Conservation (phyloP, 2,329 filamentous ascomycete species). For the Nakataea oryzae region DNA sequence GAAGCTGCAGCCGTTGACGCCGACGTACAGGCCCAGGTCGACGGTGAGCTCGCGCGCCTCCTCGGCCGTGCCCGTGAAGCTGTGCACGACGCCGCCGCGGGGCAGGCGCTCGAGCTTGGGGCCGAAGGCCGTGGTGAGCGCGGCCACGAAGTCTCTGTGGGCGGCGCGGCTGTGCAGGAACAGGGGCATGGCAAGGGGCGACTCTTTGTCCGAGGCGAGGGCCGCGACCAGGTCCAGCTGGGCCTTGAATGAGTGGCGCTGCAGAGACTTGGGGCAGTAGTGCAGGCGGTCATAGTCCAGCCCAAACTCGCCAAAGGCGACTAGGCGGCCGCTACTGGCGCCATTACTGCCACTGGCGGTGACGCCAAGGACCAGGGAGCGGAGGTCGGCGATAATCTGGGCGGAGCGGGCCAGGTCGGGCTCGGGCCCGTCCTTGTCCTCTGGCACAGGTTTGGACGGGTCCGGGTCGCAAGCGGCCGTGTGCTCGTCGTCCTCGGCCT, state of each 20-base stretch:
- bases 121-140: constrained; percentile 52
- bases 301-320: constrained; percentile 90
- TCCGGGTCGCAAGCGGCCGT: constrained; percentile 44
- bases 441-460: constrained; percentile 32
- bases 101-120: constrained; percentile 54
- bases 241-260: constrained; percentile 73
- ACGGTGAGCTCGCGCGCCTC: constrained; percentile 71
- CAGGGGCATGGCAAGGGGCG: constrained; percentile 49
- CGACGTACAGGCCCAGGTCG: constrained; percentile 73
- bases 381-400: constrained; percentile 48
- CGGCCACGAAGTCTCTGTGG: constrained; percentile 67
- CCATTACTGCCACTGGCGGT: constrained; percentile 12
- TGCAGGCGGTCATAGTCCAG: constrained; percentile 92
- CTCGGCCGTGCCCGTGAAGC: constrained; percentile 79
- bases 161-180: constrained; percentile 90
- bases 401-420: constrained; percentile 31
- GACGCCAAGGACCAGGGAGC: constrained; percentile 46
- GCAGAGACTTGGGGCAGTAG: constrained; percentile 66
- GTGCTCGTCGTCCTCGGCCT: constrained; percentile 33
- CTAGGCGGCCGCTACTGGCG: constrained; percentile 33
- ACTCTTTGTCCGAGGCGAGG: constrained; percentile 28
- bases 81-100: constrained; percentile 79
- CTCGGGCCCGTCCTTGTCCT: constrained; percentile 30
- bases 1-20: constrained; percentile 93
- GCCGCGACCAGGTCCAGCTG: constrained; percentile 71